Percentiles rank a stretch among this genome's conserved stretches.
These are phyloP conservation scores for Pichia sp. DNA, from an alignment of 1,139 yeast species.

Conservation along the genomic window DNA sequence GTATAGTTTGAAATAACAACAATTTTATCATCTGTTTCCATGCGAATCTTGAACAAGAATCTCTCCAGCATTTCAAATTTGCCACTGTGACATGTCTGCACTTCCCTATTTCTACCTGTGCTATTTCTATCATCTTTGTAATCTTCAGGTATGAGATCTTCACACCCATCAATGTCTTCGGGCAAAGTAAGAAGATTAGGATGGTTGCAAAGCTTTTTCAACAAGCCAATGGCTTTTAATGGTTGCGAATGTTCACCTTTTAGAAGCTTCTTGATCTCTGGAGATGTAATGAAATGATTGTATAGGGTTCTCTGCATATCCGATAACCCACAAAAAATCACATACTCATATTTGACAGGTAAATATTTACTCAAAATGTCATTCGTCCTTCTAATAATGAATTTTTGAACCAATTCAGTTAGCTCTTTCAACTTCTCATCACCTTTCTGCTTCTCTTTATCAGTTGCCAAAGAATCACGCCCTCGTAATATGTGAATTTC, in stretches of 20 bases:
- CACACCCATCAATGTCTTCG: conserved; percentile 69
- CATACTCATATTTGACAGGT: conserved; percentile 95
- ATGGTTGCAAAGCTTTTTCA: conserved; percentile 89
- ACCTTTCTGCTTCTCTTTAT: conserved; percentile 69
- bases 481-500: conserved; percentile 79
- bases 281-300: conserved; percentile 71
- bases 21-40: conserved; percentile 87
- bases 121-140: conserved; percentile 42
- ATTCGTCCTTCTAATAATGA: conserved; percentile 91
- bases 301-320: conserved; percentile 74
- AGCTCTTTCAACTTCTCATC: conserved; percentile 66
- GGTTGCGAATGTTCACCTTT: conserved; percentile 77
- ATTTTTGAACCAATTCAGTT: conserved; percentile 74
- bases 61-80: conserved; percentile 65
- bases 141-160: conserved; percentile 66
- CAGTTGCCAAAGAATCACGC: conserved; percentile 87
- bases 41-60: conserved; percentile 68
- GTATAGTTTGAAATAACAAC: conserved; percentile 93
- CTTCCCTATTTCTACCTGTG: conserved; percentile 46
- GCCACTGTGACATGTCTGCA: conserved; percentile 57
- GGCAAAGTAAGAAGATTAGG: conserved; percentile 81
- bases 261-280: conserved; percentile 67
- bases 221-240: conserved; percentile 79
- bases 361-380: conserved; percentile 89
- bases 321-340: conserved; percentile 78